phyloP scores from a whole-genome alignment of 2,329 filamentous ascomycete species.

The Xylariaceae sp. region DNA sequence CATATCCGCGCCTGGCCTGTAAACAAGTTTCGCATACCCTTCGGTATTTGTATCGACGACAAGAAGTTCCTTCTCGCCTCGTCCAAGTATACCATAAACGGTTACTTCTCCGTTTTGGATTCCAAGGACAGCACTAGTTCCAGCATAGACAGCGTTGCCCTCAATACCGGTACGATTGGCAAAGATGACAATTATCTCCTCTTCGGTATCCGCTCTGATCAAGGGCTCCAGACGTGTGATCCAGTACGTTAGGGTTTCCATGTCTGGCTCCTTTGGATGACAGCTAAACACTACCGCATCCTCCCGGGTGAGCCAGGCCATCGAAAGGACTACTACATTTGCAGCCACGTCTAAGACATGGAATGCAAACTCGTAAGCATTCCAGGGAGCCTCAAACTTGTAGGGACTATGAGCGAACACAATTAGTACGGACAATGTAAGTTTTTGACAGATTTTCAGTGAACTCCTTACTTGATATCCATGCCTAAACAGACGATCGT shows the following conservation, averaged over 20 bases:
- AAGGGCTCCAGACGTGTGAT: slow-evolving; percentile 63
- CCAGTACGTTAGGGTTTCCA: slow-evolving; percentile 73
- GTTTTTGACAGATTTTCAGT: background rate
- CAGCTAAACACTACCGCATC: slow-evolving; percentile 43
- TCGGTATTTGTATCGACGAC: slow-evolving; percentile 56
- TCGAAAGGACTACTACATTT: slow-evolving; percentile 63
- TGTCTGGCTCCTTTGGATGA: slow-evolving; percentile 56
- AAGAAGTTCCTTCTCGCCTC: slow-evolving; percentile 63
- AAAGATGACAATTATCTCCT: slow-evolving; percentile 64
- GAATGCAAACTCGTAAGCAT: slow-evolving; percentile 46
- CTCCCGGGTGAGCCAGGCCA: slow-evolving; percentile 70
- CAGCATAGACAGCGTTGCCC: slow-evolving; percentile 62
- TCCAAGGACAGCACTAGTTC: slow-evolving; percentile 66
- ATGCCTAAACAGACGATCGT: slow-evolving; percentile 38
- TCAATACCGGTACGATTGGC: slow-evolving; percentile 67
- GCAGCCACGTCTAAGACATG: slow-evolving; percentile 53
- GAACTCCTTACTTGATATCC: slow-evolving; percentile 54
- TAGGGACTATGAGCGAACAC: slow-evolving; percentile 37
- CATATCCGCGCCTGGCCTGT: slow-evolving; percentile 24
- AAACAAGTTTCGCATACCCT: slow-evolving; percentile 43
- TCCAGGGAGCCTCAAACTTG: slow-evolving; percentile 46
- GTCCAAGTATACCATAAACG: slow-evolving; percentile 65
- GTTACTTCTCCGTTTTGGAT: slow-evolving; percentile 60
- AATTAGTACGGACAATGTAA: slow-evolving; percentile 19
- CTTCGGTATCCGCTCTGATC: slow-evolving; percentile 44